Evolutionary conservation across 306 rosid genomes (phyloP).

Genomic region (Sicyos baderoa): DNA sequence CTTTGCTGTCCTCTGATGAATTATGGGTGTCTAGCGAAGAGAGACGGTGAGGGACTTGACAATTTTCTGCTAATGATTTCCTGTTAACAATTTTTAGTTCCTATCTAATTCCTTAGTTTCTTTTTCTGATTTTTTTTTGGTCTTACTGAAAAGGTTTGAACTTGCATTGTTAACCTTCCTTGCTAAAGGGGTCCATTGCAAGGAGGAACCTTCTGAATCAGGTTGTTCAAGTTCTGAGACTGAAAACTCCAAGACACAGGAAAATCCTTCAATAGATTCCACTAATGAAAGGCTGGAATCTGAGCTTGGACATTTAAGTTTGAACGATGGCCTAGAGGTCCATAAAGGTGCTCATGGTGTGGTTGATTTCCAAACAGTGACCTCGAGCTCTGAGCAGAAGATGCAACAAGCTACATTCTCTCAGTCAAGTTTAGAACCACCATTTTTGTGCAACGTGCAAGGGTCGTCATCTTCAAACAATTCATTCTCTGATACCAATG

Average conservation of each 20-base stretch:
- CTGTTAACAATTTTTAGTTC: constrained; percentile 27
- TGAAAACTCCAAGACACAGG: constrained; percentile 46
- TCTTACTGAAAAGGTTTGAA: constrained; percentile 50
- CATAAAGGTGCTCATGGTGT: constrained; percentile 35
- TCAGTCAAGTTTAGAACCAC: constrained; percentile 49
- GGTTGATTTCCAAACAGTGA: constrained; percentile 42
- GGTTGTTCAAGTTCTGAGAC: constrained; percentile 56
- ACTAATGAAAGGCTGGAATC: constrained; percentile 47
- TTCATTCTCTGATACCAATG: constrained; percentile 40
- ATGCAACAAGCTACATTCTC: constrained; percentile 41
- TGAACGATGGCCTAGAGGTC: constrained; percentile 46
- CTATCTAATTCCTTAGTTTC: constrained; percentile 20
- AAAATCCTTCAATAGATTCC: constrained; percentile 39
- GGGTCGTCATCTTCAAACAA: constrained; percentile 53
- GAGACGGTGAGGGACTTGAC: constrained; percentile 49
- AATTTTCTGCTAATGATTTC: constrained; percentile 23
- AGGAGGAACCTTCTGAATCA: constrained; percentile 56
- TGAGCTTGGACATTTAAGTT: constrained; percentile 47
- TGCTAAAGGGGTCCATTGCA: constrained; percentile 56
- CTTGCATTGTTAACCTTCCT: constrained; percentile 69
- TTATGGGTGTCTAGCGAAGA: constrained; percentile 89
- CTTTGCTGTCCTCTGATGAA: constrained; percentile 71
- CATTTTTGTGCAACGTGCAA: constrained; percentile 49
- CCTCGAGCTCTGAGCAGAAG: constrained; percentile 47
- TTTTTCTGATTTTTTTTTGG: constrained; percentile 21